phyloP scores from a whole-genome alignment of 2,329 filamentous ascomycete species.

The Sarocladium oryzae region DNA sequence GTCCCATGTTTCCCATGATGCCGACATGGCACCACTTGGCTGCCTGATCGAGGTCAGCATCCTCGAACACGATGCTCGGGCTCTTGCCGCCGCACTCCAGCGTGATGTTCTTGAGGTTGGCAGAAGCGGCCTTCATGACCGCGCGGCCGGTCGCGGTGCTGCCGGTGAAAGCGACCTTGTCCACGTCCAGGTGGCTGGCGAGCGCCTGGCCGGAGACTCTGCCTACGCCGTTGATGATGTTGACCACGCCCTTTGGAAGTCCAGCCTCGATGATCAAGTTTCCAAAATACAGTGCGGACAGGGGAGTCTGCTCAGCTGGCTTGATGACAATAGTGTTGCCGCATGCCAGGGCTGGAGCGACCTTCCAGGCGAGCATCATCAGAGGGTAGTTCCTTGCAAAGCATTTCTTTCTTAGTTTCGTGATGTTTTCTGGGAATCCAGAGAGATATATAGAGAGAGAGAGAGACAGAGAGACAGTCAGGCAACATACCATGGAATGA shows the following conservation, averaged over 20 bases:
- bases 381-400: slow-evolving; percentile 65
- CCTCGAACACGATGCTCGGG: slow-evolving; percentile 52
- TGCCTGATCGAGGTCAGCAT: slow-evolving; percentile 54
- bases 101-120: slow-evolving; percentile 52
- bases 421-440: too few species aligned
- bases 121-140: slow-evolving; percentile 63
- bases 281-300: too few species aligned
- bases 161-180: slow-evolving; percentile 70
- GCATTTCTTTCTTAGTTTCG: too few species aligned
- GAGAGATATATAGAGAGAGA: too few species aligned
- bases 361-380: slow-evolving; percentile 32
- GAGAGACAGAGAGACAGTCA: too few species aligned
- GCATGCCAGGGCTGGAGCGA: slow-evolving; percentile 8
- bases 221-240: slow-evolving; percentile 63
- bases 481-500: slow-evolving; percentile 54
- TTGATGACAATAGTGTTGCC: too few species aligned
- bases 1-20: slow-evolving; percentile 48
- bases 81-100: slow-evolving; percentile 56
- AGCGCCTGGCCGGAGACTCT: slow-evolving; percentile 58
- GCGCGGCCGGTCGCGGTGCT: slow-evolving; percentile 60
- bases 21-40: slow-evolving; percentile 43
- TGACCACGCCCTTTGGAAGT: slow-evolving; percentile 67
- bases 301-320: too few species aligned
- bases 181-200: slow-evolving; percentile 55
- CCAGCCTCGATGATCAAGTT: slow-evolving; percentile 45